Evolutionary conservation across 129 eudicot genomes (phyloP).

Genomic region (Artemisia tridentata): DNA sequence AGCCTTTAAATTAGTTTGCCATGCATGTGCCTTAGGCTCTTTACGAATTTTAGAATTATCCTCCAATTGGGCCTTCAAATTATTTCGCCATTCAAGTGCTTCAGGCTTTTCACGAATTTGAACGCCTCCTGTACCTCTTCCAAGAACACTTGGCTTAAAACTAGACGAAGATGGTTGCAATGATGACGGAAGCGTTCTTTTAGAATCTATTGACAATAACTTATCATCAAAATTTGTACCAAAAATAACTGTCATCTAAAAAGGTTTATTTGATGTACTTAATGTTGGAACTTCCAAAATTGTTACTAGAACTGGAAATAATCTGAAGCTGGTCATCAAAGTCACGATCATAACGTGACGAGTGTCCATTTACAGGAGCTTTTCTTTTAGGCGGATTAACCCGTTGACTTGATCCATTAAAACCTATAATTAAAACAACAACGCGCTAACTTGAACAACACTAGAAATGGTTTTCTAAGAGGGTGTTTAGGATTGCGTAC

Average conservation of each 20-base stretch:
- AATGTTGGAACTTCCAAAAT: conserved; percentile 24
- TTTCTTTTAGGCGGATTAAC: conserved; percentile 29
- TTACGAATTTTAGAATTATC: conserved; percentile 12
- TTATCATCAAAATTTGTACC: conserved; percentile 11
- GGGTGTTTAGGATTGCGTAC: no score
- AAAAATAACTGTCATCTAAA: conserved; percentile 23
- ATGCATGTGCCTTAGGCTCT: conserved; percentile 25
- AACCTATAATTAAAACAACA: conserved; percentile 30
- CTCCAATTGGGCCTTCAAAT: conserved; percentile 31
- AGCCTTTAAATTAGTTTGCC: conserved; percentile 36
- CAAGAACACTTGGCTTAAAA: conserved; percentile 30
- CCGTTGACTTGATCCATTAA: conserved; percentile 22
- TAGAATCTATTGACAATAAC: conserved; percentile 31
- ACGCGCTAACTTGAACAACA: not conserved
- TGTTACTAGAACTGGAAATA: conserved; percentile 23
- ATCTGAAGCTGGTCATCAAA: conserved; percentile 27
- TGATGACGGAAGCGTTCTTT: conserved; percentile 56
- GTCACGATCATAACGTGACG: conserved; percentile 31
- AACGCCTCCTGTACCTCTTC: conserved; percentile 36
- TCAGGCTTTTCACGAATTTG: conserved; percentile 34
- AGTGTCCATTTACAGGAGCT: conserved; percentile 37
- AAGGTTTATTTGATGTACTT: conserved; percentile 18
- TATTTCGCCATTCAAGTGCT: conserved; percentile 33
- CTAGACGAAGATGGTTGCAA: conserved; percentile 36
- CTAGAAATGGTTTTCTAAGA: not conserved